Conservation (phyloP, 306 rosid species). For the Rosa multiflora region DNA sequence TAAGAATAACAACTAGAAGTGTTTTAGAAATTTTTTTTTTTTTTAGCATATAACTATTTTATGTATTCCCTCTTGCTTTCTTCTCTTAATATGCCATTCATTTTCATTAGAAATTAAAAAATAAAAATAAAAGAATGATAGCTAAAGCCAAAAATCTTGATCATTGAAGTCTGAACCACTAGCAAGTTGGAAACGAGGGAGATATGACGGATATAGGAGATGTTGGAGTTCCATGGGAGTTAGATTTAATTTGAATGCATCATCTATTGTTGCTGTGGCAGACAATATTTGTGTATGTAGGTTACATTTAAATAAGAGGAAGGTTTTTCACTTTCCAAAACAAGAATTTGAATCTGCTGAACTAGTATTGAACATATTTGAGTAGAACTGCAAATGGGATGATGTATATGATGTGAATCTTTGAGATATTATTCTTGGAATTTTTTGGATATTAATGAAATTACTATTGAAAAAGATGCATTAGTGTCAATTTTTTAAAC, state of each 20-base stretch:
- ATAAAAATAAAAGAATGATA: too few species aligned
- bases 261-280: neutral
- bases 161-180: too few species aligned
- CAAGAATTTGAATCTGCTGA: neutral
- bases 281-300: neutral
- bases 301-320: neutral
- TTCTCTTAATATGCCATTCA: too few species aligned
- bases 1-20: too few species aligned
- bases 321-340: neutral
- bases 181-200: too few species aligned
- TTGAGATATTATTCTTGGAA: neutral
- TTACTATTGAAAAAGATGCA: neutral
- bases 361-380: neutral
- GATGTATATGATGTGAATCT: neutral
- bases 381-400: neutral
- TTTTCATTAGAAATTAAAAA: too few species aligned
- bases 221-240: neutral
- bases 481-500: neutral
- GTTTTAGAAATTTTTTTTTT: too few species aligned
- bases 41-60: too few species aligned
- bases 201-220: too few species aligned
- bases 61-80: too few species aligned
- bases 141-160: too few species aligned
- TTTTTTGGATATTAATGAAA: neutral
- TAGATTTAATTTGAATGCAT: neutral